Evolutionary conservation across 1,139 yeast genomes (phyloP).

Genomic region (Geotrichum europaeum): DNA sequence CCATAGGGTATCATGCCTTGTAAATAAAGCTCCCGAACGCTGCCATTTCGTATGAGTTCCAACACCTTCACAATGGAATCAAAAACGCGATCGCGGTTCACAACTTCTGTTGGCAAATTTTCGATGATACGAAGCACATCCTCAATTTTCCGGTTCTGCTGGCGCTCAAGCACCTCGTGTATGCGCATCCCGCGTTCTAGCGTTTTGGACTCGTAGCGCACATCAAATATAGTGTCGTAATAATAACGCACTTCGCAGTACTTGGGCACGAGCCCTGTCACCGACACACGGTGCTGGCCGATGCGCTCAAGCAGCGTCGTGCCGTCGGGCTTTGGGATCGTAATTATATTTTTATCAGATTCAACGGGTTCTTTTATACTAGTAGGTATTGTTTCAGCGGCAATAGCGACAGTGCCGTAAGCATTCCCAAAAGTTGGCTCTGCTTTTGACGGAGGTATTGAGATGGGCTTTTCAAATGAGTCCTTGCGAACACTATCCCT

Average conservation of each 20-base stretch:
- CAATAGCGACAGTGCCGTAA: background rate
- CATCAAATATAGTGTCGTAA: constrained; percentile 19
- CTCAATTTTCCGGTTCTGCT: constrained; percentile 2
- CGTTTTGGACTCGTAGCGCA: constrained; percentile 17
- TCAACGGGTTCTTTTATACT: background rate
- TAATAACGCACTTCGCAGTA: constrained; percentile 29
- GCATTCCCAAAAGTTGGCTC: no score
- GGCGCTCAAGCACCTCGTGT: constrained; percentile 28
- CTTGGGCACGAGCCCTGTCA: constrained; percentile 28
- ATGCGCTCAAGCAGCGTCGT: background rate
- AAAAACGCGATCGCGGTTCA: background rate
- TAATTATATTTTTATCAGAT: background rate
- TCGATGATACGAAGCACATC: background rate
- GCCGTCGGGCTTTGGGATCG: background rate
- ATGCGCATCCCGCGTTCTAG: constrained; percentile 28
- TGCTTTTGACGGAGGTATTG: background rate
- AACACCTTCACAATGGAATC: constrained; percentile 2
- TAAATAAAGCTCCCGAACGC: constrained; percentile 33
- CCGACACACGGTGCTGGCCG: constrained; percentile 16
- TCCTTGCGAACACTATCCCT: background rate
- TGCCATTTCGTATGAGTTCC: constrained; percentile 15
- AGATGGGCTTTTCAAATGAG: background rate
- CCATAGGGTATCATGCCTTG: constrained; percentile 22
- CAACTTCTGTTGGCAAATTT: background rate
- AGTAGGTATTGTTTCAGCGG: background rate